Conservation (phyloP, 148 eudicot species). For the Dysphania ambrosioides region DNA sequence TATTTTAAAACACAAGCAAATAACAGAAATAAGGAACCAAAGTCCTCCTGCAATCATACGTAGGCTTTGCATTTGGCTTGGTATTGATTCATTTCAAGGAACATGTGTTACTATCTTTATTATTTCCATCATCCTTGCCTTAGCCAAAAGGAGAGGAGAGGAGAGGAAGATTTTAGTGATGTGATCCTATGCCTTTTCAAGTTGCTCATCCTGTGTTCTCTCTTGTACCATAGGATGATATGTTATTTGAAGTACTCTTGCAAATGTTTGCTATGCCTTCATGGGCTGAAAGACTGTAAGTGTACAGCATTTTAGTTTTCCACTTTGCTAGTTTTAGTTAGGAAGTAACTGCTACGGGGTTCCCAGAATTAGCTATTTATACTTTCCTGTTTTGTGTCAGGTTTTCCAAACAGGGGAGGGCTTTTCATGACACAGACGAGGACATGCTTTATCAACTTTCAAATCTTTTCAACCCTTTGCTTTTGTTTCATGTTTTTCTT, state of each 20-base stretch:
- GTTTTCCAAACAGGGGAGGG: slow-evolving; percentile 27
- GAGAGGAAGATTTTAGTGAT: not conserved
- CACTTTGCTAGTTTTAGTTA: not conserved
- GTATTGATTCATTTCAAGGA: too few species aligned
- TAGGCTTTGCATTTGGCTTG: too few species aligned
- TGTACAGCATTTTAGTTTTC: slow-evolving; percentile 5
- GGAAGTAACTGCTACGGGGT: not conserved
- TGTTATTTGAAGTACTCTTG: slow-evolving; percentile 80
- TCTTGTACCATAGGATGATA: slow-evolving; percentile 58
- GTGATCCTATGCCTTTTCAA: slow-evolving; percentile 1
- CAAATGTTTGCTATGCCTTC: slow-evolving; percentile 46
- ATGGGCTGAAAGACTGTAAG: slow-evolving; percentile 45
- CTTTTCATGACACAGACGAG: slow-evolving; percentile 38
- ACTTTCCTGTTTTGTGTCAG: slow-evolving; percentile 29
- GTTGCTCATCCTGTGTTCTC: slow-evolving; percentile 18
- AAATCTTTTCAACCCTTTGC: slow-evolving; percentile 64
- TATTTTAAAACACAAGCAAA: too few species aligned
- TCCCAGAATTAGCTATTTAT: not conserved
- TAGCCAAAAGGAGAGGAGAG: too few species aligned
- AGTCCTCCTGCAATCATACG: too few species aligned
- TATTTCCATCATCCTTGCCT: too few species aligned
- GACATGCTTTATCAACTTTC: slow-evolving; percentile 45
- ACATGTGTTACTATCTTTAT: too few species aligned
- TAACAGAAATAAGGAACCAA: too few species aligned
- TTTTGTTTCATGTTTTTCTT: slow-evolving; percentile 71